Evolutionary conservation across 164 flowering plant genomes (phyloP), one percentile per base, ranked within the genome.

Genomic region (Piper betle): DNA sequence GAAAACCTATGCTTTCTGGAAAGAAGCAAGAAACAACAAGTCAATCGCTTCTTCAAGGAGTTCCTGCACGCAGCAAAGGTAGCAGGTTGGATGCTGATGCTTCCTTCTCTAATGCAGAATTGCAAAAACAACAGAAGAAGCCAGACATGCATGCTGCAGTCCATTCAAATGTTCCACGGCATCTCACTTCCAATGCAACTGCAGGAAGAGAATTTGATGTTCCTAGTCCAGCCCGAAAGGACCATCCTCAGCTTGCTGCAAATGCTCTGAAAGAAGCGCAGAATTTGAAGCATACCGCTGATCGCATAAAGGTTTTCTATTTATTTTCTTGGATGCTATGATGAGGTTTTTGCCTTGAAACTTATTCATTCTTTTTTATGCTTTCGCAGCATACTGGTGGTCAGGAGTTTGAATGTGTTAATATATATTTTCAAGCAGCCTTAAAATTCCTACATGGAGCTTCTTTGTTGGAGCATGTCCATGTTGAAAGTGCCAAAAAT

Each of bases 391-490:
- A 76, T 70, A 48, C 60, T n/a, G 92, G 33, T 25, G 33, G 57
- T 65, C 78, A 25, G 13, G 75, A 67, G 65, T 62, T 62, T 48
- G 97, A 93, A 63, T 75, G 85, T 55, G 80, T 78, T 7, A 77
- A 76, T 52, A 64, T 85, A 50, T 94, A 88, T 75, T 88, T 94
- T 65, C 76, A 84, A 74, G 93, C 99, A 55, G 88, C 90, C n/a
- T 80, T 94, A 61, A 87, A 94, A 71, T 94, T 94, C 75, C 93
- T 94, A 64, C 78, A 83, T 68, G 91, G 81, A 38, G 95, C 97
- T 16, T 88, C 87, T 58, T 66, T 85, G 39, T 72, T 85, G 50
- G 99, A 91, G 73, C 73, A 79, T 53, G 59, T 77, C 67, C 68
- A 73, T 73, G 72, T 25, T 67, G 96, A 83, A 69, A 77, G 71